A percentile compares a stretch with the other conserved stretches of the same genome.
These are phyloP conservation scores for Bipolaris gigantea DNA, from an alignment of 2,329 filamentous ascomycete genomes.

Conservation along the genomic window DNA sequence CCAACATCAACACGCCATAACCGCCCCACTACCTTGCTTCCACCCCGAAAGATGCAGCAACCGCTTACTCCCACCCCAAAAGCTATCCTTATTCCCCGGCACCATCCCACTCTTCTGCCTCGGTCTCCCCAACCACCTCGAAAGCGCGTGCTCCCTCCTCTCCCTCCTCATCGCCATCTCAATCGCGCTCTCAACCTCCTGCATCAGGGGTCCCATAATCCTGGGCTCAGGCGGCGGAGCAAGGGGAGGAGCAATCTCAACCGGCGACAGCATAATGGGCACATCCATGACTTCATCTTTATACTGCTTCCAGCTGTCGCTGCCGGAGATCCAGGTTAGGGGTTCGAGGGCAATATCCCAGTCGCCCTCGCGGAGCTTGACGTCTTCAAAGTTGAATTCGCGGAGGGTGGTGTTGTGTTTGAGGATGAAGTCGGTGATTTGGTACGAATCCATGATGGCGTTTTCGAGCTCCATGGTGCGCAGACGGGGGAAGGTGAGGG, in stretches of 20 bases:
- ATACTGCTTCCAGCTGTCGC: conserved; percentile 48
- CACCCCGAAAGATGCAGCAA: conserved; percentile 9
- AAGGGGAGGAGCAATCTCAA: conserved; percentile 16
- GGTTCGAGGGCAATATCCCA: conserved; percentile 85
- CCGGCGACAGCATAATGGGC: conserved; percentile 42
- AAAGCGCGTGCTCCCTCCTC: conserved; percentile 29
- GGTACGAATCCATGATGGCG: conserved; percentile 68
- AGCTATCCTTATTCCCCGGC: conserved; percentile 31
- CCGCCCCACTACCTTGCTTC: conserved; percentile 1
- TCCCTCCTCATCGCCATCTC: conserved; percentile 25
- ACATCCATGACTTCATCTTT: conserved; percentile 48
- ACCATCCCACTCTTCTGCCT: conserved; percentile 11
- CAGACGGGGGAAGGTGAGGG: conserved; percentile 65
- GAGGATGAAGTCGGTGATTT: conserved; percentile 70
- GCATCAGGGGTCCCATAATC: conserved; percentile 41
- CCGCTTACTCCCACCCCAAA: conserved; percentile 34
- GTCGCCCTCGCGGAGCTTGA: conserved; percentile 68
- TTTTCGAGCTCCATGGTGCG: conserved; percentile 73
- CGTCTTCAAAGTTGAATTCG: conserved; percentile 80
- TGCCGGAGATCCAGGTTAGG: conserved; percentile 54
- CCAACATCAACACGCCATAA: conserved; percentile 7
- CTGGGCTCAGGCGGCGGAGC: conserved; percentile 25
- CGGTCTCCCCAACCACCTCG: conserved; percentile 38
- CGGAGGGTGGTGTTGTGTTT: conserved; percentile 68
- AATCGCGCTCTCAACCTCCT: conserved; percentile 34